Percentiles rank a stretch among this genome's conserved stretches.
Conservation (phyloP, 2,329 filamentous ascomycete genomes). For the Exophiala sideris region DNA sequence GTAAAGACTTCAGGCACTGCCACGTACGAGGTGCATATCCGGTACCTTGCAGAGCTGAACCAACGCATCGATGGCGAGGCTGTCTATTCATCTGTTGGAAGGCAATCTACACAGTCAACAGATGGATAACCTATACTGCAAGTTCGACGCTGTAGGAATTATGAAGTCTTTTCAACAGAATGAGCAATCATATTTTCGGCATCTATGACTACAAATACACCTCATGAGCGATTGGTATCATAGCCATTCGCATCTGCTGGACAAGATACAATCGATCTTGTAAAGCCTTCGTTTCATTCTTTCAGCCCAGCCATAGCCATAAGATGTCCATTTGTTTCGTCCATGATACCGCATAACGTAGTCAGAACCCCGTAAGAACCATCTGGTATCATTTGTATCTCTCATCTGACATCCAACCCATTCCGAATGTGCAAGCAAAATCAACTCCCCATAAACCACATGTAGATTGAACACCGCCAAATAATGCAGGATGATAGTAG, state of each 20-base stretch:
- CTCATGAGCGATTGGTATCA: constrained; percentile 21
- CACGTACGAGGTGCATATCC: constrained; percentile 3
- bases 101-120: too few relatives aligned
- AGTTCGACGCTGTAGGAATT: neutral
- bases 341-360: constrained; percentile 17
- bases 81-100: too few relatives aligned
- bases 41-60: constrained; percentile 18
- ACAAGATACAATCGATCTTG: constrained; percentile 3
- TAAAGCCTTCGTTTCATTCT: constrained; percentile 16
- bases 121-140: neutral
- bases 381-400: constrained; percentile 23
- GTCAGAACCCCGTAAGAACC: constrained; percentile 13
- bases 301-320: constrained; percentile 22
- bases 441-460: constrained; percentile 15
- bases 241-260: constrained; percentile 15
- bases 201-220: constrained; percentile 26
- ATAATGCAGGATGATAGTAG: constrained; percentile 16
- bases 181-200: constrained; percentile 16
- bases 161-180: neutral
- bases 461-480: constrained; percentile 15
- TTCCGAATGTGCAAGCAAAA: constrained; percentile 15
- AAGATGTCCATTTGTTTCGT: constrained; percentile 22
- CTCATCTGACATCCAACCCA: constrained; percentile 14
- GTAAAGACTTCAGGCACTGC: constrained; percentile 8
- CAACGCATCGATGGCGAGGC: neutral